These are phyloP conservation scores for Galerina sulciceps DNA, from an alignment of 768 basidiomycete genomes.

Conservation along the genomic window DNA sequence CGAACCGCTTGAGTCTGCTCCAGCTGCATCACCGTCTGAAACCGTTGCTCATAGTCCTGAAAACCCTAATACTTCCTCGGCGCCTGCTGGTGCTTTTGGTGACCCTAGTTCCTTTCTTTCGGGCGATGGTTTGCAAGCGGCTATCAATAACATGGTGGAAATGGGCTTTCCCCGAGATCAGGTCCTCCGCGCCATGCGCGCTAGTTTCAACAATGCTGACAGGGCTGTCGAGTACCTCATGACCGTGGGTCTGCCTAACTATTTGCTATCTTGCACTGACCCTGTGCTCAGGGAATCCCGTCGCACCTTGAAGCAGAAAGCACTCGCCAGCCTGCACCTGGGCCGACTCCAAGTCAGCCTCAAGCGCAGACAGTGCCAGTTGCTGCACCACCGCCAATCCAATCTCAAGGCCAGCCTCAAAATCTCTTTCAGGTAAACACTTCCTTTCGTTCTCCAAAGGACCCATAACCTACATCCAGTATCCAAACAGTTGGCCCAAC, in stretches of 20 bases:
- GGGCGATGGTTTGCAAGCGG: slow-evolving; percentile 74
- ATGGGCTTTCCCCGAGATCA: slow-evolving; percentile 94
- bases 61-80: slow-evolving; percentile 36
- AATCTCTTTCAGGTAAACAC: slow-evolving; percentile 82
- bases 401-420: slow-evolving; percentile 57
- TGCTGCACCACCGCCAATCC: slow-evolving; percentile 29
- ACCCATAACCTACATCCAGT: background rate
- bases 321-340: slow-evolving; percentile 30
- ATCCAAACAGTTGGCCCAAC: slow-evolving; percentile 66
- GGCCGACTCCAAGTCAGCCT: slow-evolving; percentile 40
- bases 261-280: slow-evolving; percentile 2
- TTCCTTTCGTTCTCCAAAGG: background rate
- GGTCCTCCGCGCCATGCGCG: slow-evolving; percentile 83
- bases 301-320: slow-evolving; percentile 62
- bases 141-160: slow-evolving; percentile 84
- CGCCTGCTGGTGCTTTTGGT: slow-evolving; percentile 41
- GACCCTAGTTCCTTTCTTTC: slow-evolving; percentile 70
- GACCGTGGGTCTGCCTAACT: slow-evolving; percentile 56
- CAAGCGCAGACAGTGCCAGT: slow-evolving; percentile 38
- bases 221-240: slow-evolving; percentile 98
- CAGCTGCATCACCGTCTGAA: slow-evolving; percentile 28
- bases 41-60: slow-evolving; percentile 30
- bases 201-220: slow-evolving; percentile 97
- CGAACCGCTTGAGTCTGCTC: slow-evolving; percentile 29
- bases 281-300: slow-evolving; percentile 72